Conservation (phyloP, 192 early-diverging fungal genomes). For the Backusella morwellensis region DNA sequence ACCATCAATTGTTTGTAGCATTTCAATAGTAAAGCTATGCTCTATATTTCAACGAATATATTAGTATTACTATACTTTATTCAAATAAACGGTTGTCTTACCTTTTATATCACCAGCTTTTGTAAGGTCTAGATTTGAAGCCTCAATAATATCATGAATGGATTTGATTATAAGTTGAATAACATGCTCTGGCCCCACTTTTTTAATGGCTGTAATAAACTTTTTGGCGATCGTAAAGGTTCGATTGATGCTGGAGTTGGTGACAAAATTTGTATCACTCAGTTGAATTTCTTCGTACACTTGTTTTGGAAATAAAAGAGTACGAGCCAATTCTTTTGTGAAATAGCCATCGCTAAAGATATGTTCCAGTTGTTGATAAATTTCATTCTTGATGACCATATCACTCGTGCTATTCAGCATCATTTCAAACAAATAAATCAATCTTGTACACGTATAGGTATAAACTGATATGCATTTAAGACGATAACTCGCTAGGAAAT, state of each 20-base stretch:
- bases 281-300: neutral
- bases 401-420: neutral
- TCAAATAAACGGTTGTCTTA: neutral
- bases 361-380: neutral
- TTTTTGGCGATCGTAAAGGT: slow-evolving; percentile 12
- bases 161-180: neutral
- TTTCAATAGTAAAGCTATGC: neutral
- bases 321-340: neutral
- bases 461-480: neutral
- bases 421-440: neutral
- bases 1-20: slow-evolving; percentile 1
- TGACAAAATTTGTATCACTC: neutral
- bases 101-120: neutral
- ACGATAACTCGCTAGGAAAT: neutral
- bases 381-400: neutral
- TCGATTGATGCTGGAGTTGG: neutral
- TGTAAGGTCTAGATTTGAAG: neutral
- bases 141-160: neutral
- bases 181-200: neutral
- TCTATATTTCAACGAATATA: neutral
- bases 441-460: neutral
- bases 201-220: neutral
- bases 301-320: slow-evolving; percentile 1
- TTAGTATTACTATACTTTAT: neutral
- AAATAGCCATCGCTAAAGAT: neutral